Evolutionary conservation across 106 monocot species (phyloP), one percentile per base, ranked within the genome.

Genomic region (Acorus calamus): DNA sequence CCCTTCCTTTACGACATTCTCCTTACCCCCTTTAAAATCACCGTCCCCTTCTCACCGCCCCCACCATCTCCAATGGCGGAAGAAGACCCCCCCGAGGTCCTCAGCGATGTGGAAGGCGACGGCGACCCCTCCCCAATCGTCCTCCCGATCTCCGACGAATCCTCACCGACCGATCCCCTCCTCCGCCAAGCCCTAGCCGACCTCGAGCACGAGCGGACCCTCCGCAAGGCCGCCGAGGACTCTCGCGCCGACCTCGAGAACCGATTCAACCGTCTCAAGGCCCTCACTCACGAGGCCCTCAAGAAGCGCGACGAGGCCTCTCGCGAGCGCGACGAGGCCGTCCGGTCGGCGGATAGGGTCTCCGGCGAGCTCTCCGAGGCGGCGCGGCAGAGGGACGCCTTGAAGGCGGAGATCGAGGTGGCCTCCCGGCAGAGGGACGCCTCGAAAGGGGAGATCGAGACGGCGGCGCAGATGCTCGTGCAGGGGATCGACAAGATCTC

Each of bases 401-500:
- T 43, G 0, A 49, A 69, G 54, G 64, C 51, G 45, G 28, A 28
- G 28, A 52, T 42, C 43, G 73, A 72, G 2, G 78, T 72, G 13
- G 68, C 68, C 53, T 47, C 66, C 8, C 47, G 12, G 44, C 53
- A 61, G 4, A 71, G 56, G 53, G 69, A 78, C 0, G 68, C 57
- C 48, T 11, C 48, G 48, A 66, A 65, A 28, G 28, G 28, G 43
- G 96, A 96, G 77, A 72, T 80, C 42, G 73, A 83, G 58, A 62
- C 80, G 4, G 77, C 90, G 4, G 71, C 84, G 8, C 84, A 91
- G 79, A 91, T 88, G 91, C 68, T 96, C 14, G 77, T 77, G 10
- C 71, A 84, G 3, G 87, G 96, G 9, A 84, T 96, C 72, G 87
- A 84, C 1, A 87, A 83, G 80, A 83, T 96, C 56, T 83, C 87